A percentile compares a stretch with the other conserved stretches of the same genome.
Conservation (phyloP, 176 grass and related monocot species). For the Ananas comosus region DNA sequence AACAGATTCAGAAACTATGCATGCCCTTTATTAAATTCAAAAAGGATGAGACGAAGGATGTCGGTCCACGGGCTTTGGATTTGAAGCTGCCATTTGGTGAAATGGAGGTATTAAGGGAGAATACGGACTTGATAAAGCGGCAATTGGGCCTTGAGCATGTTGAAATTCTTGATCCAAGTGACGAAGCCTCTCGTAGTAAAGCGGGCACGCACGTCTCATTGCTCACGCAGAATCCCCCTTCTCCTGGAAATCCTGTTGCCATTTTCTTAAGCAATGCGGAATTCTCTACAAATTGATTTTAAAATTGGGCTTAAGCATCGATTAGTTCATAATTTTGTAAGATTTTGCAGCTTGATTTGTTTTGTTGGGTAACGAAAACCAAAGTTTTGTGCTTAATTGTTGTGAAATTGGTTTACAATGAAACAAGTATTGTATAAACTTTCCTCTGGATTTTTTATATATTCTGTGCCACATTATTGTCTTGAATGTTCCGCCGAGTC, state of each 20-base stretch:
- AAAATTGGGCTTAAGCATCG: background rate
- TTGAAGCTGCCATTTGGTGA: conserved; percentile 67
- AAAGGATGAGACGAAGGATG: conserved; percentile 45
- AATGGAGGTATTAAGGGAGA: conserved; percentile 44
- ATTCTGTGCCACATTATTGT: too few relatives aligned
- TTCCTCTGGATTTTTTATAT: too few relatives aligned
- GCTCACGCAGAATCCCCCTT: conserved; percentile 45
- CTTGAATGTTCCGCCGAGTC: too few relatives aligned
- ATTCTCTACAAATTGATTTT: conserved; percentile 21
- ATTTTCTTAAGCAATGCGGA: conserved; percentile 49
- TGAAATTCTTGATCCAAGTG: conserved; percentile 32
- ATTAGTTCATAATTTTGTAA: background rate
- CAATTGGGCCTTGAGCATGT: conserved; percentile 51
- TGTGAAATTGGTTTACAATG: too few relatives aligned
- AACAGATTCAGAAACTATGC: conserved; percentile 68
- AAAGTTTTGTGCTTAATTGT: too few relatives aligned
- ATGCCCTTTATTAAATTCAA: conserved; percentile 73
- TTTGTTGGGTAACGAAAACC: too few relatives aligned
- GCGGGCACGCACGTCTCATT: conserved; percentile 29
- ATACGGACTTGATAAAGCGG: conserved; percentile 54
- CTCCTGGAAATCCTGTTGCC: conserved; percentile 52
- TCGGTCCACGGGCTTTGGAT: conserved; percentile 49
- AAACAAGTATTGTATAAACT: too few relatives aligned
- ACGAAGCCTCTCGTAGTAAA: conserved; percentile 27
- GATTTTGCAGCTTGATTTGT: too few relatives aligned